Evolutionary conservation across 75 land plant genomes (phyloP), one percentile per base, ranked within the genome.

Genomic region (Picea glauca): DNA sequence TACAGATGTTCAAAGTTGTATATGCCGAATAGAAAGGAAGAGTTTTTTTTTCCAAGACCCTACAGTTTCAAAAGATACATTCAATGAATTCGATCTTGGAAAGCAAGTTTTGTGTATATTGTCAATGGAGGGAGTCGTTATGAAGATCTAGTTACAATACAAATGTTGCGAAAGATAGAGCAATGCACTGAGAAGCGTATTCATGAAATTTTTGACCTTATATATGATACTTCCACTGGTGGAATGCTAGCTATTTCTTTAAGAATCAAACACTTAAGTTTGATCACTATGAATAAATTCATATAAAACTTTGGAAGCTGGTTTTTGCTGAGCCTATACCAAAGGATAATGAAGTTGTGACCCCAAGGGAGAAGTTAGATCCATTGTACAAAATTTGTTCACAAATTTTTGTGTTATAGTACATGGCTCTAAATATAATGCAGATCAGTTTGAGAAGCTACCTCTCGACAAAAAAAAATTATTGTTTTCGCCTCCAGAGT

Each of bases 171-270:
- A 77, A 90, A 87, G 77, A 91, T 97, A 80, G 98, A 94, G 79
- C 84, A 85, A 79, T 94, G 98, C 38, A 93, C 98, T 78, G 99
- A 98, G 58, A 95, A 89, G 82, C 93, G 82, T 31, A 91, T 97
- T 74, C 93, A 97, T 86, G 99, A 97, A 84, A 83, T 97, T 83
- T 97, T 97, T 87, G 99, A 97, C 78, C 92, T 97, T 62, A 93
- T 97, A 74, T 97, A 98, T 90, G 99, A 98, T 20, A 97, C 99
- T 66, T 97, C 99, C 59, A 97, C 99, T 54, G 98, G 99, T 75
- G 98, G 99, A 30, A 97, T 97, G 99, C 93, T 97, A 79, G 99
- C 99, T 77, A 82, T 94, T 58, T 93, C 99, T 65, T 89, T 97
- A 78, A 98, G 93, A 77, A 84, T 97, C 73, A 94, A 97, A 78